Evolutionary conservation across 495 filamentous ascomycete species (phyloP), one percentile per base, ranked within the genome.

Genomic region (Bacidia gigantensis): DNA sequence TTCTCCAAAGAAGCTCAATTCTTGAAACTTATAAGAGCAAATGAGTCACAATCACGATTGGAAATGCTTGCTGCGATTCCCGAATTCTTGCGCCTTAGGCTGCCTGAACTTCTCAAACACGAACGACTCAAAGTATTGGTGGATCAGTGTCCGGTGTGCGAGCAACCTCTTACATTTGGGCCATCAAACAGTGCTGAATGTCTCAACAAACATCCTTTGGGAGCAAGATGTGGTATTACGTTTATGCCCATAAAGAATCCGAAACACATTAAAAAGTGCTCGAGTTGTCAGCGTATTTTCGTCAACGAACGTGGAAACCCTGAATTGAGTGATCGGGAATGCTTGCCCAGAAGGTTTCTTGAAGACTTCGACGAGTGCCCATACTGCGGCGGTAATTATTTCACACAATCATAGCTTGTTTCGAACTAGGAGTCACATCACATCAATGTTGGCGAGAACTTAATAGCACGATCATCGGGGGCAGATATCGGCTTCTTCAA

Each of bases 221-320:
- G 57, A 77, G 75, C 64, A n/a, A 69, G 78, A 29, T 82, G 78
- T 60, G 68, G 63, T 23, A 52, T 82, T 39, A 77, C 72, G 1
- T 73, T 75, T 39, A 50, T 78, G 41, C 65, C 75, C 3, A 76
- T 82, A 3, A 72, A 78, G 59, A 68, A 70, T 45, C 77, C 78
- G 29, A 71, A 71, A 0, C 59, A 72, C 12, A 73, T 75, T 7
- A 79, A 79, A 55, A 70, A 68, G 51, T 82, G 78, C 59, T 69
- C 69, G 7, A 46, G 60, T 11, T 82, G 78, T 57, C 60, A 58
- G 3, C 67, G 54, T 12, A 67, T 75, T 49, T 79, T 67, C 54
- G 49, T 79, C 3, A 69, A 73, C 42, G 73, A 74, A 26, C 32
- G 20, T 12, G 46, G 39, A 11, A 17, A 32, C 20, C 41, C 41